phyloP scores from a whole-genome alignment of 202 grass and related monocot species.

The Elaeis oleifera region DNA sequence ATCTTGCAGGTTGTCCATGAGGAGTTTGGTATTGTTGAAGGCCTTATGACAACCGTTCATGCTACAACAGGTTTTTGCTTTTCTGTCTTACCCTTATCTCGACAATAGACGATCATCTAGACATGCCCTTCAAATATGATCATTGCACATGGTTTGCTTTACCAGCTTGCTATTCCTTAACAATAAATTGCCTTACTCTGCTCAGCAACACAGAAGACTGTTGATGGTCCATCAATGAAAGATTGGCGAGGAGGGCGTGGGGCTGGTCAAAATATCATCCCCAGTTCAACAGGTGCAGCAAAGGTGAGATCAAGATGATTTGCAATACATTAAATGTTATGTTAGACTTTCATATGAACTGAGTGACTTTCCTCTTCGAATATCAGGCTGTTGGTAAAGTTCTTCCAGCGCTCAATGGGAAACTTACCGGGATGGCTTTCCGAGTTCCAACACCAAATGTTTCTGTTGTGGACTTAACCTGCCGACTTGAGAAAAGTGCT shows the following conservation, averaged over 20 bases:
- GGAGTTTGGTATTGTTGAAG: constrained; percentile 93
- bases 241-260: constrained; percentile 98
- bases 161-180: not conserved
- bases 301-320: constrained; percentile 41
- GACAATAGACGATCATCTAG: not conserved
- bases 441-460: constrained; percentile 97
- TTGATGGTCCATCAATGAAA: constrained; percentile 92
- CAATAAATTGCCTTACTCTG: constrained; percentile 1
- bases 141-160: not conserved
- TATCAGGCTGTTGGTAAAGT: constrained; percentile 93
- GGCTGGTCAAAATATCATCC: constrained; percentile 95
- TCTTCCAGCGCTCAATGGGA: constrained; percentile 82
- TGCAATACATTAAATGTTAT: not conserved
- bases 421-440: constrained; percentile 97
- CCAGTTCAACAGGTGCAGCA: constrained; percentile 96
- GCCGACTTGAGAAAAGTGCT: constrained; percentile 77
- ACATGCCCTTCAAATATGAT: not conserved
- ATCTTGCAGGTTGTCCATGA: constrained; percentile 86
- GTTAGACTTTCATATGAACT: not conserved
- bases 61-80: constrained; percentile 81
- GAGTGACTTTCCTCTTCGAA: not conserved
- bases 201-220: constrained; percentile 95
- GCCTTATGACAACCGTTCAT: constrained; percentile 98
- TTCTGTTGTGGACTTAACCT: constrained; percentile 96
- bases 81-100: constrained; percentile 7